These are phyloP conservation scores for Fusarium beomiforme DNA, from an alignment of 2,329 filamentous ascomycete genomes.

Conservation along the genomic window DNA sequence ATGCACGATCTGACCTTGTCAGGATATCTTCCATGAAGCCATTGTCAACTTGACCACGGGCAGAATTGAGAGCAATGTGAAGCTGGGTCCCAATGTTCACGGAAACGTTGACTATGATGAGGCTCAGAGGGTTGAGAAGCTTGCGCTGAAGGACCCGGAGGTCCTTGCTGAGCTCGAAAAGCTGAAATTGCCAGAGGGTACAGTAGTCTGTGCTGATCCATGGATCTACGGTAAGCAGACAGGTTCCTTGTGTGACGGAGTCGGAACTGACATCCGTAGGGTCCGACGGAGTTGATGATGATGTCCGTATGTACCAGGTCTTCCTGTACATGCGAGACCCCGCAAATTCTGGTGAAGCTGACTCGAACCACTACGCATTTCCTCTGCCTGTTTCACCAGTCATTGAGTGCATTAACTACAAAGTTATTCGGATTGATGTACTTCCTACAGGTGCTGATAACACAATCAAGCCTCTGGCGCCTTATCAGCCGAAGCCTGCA, in stretches of 20 bases:
- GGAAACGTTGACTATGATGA: constrained; percentile 31
- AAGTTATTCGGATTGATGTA: constrained; percentile 19
- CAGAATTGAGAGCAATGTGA: constrained; percentile 29
- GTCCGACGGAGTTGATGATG: constrained; percentile 31
- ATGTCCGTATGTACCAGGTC: constrained; percentile 35
- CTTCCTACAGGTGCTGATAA: constrained; percentile 25
- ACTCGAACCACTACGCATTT: constrained; percentile 36
- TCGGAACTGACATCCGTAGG: background rate
- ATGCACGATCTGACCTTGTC: background rate
- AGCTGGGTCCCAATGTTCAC: constrained; percentile 28
- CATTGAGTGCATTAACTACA: constrained; percentile 27
- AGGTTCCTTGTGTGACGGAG: fast-evolving
- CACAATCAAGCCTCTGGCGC: background rate
- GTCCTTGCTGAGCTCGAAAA: constrained; percentile 27
- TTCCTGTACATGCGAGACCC: constrained; percentile 35
- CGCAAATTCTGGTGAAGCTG: constrained; percentile 22
- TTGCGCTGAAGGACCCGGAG: constrained; percentile 23
- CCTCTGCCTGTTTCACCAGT: constrained; percentile 28
- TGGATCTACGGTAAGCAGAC: constrained; percentile 31
- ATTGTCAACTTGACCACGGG: constrained; percentile 25
- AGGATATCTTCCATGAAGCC: constrained; percentile 34
- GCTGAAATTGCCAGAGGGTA: constrained; percentile 27
- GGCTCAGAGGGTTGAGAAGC: constrained; percentile 28
- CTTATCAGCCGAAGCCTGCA: constrained; percentile 14
- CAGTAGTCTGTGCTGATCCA: constrained; percentile 30